phyloP scores from a whole-genome alignment of 768 basidiomycete genomes.

The Grammothele lineata region DNA sequence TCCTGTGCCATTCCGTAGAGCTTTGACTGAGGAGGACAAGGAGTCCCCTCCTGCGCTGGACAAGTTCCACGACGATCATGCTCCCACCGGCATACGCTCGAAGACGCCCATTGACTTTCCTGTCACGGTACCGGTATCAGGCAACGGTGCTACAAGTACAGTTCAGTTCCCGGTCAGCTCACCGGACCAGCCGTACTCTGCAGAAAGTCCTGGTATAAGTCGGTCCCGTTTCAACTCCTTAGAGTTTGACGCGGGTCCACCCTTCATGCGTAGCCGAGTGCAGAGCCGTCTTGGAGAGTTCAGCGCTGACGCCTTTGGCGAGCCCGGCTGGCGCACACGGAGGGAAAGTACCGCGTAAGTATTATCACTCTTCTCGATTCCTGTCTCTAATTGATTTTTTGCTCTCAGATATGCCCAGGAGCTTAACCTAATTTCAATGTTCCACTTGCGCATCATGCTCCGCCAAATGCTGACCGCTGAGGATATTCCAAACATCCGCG shows the following conservation, averaged over 20 bases:
- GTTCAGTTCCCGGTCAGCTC: conserved; percentile 81
- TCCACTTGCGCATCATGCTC: conserved; percentile 86
- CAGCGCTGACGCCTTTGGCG: conserved; percentile 32
- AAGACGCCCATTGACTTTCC: conserved; percentile 60
- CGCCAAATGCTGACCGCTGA: conserved; percentile 86
- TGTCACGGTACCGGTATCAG: conserved; percentile 43
- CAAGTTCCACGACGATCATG: conserved; percentile 40
- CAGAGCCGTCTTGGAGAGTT: conserved; percentile 68
- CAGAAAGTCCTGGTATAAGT: conserved; percentile 53
- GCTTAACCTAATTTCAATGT: conserved; percentile 82
- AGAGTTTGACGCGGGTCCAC: conserved; percentile 68
- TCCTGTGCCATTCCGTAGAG: conserved; percentile 71
- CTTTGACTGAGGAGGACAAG: conserved; percentile 74
- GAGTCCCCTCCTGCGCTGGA: conserved; percentile 42
- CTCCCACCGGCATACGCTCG: conserved; percentile 38
- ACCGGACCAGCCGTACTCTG: conserved; percentile 52
- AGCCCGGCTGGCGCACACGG: conserved; percentile 82
- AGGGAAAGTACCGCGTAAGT: conserved; percentile 88
- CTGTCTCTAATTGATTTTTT: background rate
- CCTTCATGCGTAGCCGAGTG: conserved; percentile 81
- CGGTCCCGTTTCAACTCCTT: conserved; percentile 66
- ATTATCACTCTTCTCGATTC: background rate
- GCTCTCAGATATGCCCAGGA: conserved; percentile 69
- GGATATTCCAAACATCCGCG: conserved; percentile 71
- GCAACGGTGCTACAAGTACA: conserved; percentile 56